Percentiles rank a stretch among this genome's conserved stretches.
phyloP scores from a whole-genome alignment of 495 filamentous ascomycete species.

The Aspergillus kassunensis region DNA sequence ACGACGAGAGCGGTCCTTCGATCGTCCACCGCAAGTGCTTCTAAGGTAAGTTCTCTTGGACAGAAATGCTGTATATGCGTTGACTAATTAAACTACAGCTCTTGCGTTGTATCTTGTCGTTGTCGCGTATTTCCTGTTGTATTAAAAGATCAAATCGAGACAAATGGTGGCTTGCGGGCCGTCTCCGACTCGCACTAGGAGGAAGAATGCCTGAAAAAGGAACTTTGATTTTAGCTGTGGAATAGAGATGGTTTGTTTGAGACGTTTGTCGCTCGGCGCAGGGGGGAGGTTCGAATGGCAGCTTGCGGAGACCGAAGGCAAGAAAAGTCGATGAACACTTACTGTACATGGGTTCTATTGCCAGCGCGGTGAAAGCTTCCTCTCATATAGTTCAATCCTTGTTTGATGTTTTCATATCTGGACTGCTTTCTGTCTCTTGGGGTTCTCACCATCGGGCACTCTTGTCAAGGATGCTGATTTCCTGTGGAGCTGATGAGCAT shows the following conservation, averaged over 20 bases:
- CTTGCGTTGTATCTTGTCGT: constrained; percentile 30
- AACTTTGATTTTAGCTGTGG: constrained; percentile 44
- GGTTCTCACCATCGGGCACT: constrained; percentile 9
- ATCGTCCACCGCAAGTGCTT: constrained; percentile 99
- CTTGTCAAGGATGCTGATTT: constrained; percentile 11
- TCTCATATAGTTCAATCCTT: constrained; percentile 29
- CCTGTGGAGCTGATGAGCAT: constrained; percentile 9
- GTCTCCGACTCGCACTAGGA: constrained; percentile 47
- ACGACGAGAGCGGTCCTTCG: constrained; percentile 98
- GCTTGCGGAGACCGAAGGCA: constrained; percentile 9
- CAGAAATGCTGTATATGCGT: neutral
- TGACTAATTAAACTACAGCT: constrained; percentile 7
- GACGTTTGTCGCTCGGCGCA: constrained; percentile 22
- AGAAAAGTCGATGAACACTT: constrained; percentile 19
- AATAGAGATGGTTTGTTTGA: constrained; percentile 42
- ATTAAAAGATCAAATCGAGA: constrained; percentile 47
- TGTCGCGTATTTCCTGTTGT: constrained; percentile 48
- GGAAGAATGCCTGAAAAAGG: constrained; percentile 47
- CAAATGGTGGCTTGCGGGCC: constrained; percentile 40
- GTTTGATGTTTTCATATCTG: constrained; percentile 24
- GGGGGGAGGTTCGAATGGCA: constrained; percentile 15
- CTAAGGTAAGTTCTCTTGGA: constrained; percentile 62
- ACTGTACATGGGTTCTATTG: constrained; percentile 23
- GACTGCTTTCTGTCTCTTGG: constrained; percentile 6
- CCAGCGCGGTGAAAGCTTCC: constrained; percentile 24